Evolutionary conservation across 2,329 filamentous ascomycete species (phyloP), one percentile per base, ranked within the genome.

Genomic region (Verticillium nonalfalfae): DNA sequence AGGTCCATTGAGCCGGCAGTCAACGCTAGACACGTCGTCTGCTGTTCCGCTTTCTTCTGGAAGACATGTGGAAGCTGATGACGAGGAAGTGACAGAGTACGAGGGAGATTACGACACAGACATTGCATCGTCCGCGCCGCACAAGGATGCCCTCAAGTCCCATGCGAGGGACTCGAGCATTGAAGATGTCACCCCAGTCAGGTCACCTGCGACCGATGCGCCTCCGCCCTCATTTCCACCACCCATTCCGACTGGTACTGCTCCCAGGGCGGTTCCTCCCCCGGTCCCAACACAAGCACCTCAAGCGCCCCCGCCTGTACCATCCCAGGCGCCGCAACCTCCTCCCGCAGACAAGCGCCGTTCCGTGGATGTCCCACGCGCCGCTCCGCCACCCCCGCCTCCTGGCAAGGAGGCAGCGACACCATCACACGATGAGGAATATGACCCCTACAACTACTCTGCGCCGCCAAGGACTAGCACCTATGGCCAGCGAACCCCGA

Each of bases 91-190:
- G 38, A 96, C 92, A 0, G 94, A 97, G 71, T 98, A 98, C 70
- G 95, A 99, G 72, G 95, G 94, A 7, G 95, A 98, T 71, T 98
- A 98, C 72, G 95, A 98, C 68, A 98, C 95, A 7, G 95, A 98
- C 72, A 98, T 98, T 71, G 93, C 90, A 1, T 91, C 93, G n/a
- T 89, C 91, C 10, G 92, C 86, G n/a, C 91, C 90, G 61, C 92
- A 97, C 74, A 97, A 96, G 75, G 94, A 97, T 76, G 93, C 94
- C 1, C 76, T 98, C 64, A 96, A 94, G 73, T 79, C 91, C 9
- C 92, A 96, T 73, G 85, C 83, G 7, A 85, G 89, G 60, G 91
- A 94, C 56, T 85, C 89, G 7, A 96, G 90, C 71, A 72, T 90
- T 60, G 92, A 96, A 64, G 87, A 90, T 61, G 86, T 82, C 45